Percentiles rank a stretch among this genome's conserved stretches.
phyloP scores from a whole-genome alignment of 441 rosid species.

The Populus hybrid region DNA sequence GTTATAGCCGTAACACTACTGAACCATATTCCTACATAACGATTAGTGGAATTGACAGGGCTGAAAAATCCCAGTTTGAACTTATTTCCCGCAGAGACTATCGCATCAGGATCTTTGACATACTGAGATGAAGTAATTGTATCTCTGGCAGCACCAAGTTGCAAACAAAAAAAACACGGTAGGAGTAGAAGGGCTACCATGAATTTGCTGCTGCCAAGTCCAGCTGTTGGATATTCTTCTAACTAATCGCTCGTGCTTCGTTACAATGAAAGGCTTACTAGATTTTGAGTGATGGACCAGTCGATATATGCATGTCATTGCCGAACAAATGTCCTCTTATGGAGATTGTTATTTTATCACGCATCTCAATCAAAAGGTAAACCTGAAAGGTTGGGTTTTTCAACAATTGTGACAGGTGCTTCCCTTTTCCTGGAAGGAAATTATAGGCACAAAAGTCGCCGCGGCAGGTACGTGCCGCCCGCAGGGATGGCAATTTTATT shows the following conservation, averaged over 20 bases:
- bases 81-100: background rate
- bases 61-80: conserved; percentile 24
- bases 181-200: background rate
- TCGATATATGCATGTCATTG: too few relatives aligned
- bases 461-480: background rate
- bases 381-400: too few relatives aligned
- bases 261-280: background rate
- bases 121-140: conserved; percentile 3
- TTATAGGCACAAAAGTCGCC: too few relatives aligned
- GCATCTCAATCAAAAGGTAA: too few relatives aligned
- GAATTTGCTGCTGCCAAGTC: background rate
- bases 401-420: too few relatives aligned
- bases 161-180: background rate
- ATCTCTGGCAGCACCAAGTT: conserved; percentile 6
- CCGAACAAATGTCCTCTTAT: too few relatives aligned
- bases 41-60: conserved; percentile 18
- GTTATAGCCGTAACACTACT: background rate
- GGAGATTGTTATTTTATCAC: too few relatives aligned
- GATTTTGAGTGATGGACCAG: background rate
- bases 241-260: background rate
- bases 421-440: too few relatives aligned
- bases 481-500: too few relatives aligned
- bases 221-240: background rate
- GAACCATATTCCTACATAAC: conserved; percentile 32
- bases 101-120: conserved; percentile 22